Conservation (phyloP, 1,284 basidiomycete genomes). For the Austroboletus novae-zelandiae region DNA sequence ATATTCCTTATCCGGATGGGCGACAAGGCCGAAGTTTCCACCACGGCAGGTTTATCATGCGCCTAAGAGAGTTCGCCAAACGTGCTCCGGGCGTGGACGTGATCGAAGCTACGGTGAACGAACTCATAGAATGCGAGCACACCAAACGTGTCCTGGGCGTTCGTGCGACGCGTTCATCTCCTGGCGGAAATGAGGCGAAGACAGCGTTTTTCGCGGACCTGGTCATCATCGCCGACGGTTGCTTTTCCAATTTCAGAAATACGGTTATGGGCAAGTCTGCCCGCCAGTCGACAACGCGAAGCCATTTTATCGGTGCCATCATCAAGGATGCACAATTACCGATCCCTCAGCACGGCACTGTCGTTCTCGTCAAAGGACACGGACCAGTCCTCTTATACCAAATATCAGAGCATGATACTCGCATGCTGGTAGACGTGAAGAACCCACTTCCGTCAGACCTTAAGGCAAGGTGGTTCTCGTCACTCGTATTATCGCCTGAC, state of each 20-base stretch:
- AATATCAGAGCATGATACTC: slow-evolving; percentile 77
- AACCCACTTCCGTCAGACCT: slow-evolving; percentile 81
- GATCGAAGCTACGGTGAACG: slow-evolving; percentile 81
- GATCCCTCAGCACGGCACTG: slow-evolving; percentile 73
- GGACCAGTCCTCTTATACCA: slow-evolving; percentile 81
- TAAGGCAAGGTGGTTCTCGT: slow-evolving; percentile 46
- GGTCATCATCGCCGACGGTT: slow-evolving; percentile 92
- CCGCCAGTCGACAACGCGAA: slow-evolving; percentile 49
- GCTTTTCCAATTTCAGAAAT: slow-evolving; percentile 83
- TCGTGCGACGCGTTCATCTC: slow-evolving; percentile 42
- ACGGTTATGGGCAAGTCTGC: slow-evolving; percentile 42
- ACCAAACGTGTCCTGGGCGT: slow-evolving; percentile 64
- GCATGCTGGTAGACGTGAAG: slow-evolving; percentile 93
- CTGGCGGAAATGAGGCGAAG: slow-evolving; percentile 38
- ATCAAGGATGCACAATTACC: slow-evolving; percentile 67
- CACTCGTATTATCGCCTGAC: background rate
- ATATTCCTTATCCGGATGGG: slow-evolving; percentile 85
- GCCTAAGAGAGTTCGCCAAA: slow-evolving; percentile 68
- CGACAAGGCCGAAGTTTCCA: slow-evolving; percentile 84
- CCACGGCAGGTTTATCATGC: slow-evolving; percentile 91
- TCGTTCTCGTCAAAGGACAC: slow-evolving; percentile 57
- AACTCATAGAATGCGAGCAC: slow-evolving; percentile 62
- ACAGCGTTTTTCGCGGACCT: slow-evolving; percentile 69
- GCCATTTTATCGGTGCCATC: slow-evolving; percentile 72
- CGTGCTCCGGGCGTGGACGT: slow-evolving; percentile 64